These are phyloP conservation scores for Phytophthora niederhauseri DNA, from an alignment of 352 stramenopile genomes.

Conservation along the genomic window DNA sequence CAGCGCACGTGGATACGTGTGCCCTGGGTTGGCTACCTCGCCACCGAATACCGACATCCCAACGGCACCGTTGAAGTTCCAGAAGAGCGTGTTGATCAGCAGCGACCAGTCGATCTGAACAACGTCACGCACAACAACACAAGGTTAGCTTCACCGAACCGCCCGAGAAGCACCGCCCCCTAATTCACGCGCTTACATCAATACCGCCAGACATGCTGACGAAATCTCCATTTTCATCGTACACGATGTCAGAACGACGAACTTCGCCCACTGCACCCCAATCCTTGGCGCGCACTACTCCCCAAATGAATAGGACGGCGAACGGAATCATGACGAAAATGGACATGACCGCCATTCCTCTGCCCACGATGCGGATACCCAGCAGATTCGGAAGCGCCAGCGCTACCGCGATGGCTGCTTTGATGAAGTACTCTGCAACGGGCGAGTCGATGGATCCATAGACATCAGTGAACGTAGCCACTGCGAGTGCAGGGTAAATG, in stretches of 20 bases:
- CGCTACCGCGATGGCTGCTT: slow-evolving; percentile 45
- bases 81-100: slow-evolving; percentile 96
- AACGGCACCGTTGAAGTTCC: slow-evolving; percentile 95
- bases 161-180: neutral
- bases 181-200: slow-evolving; percentile 16
- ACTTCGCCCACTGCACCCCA: slow-evolving; percentile 49
- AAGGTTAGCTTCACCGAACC: slow-evolving; percentile 7
- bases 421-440: slow-evolving; percentile 47
- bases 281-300: slow-evolving; percentile 30
- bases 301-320: slow-evolving; percentile 69
- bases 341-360: slow-evolving; percentile 76
- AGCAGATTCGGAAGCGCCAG: slow-evolving; percentile 49
- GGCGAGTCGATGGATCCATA: slow-evolving; percentile 42
- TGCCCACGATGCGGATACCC: slow-evolving; percentile 70
- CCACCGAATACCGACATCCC: slow-evolving; percentile 87
- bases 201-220: slow-evolving; percentile 46
- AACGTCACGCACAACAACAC: neutral
- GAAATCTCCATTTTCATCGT: slow-evolving; percentile 42
- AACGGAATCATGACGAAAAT: slow-evolving; percentile 93
- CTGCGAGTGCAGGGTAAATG: slow-evolving; percentile 90
- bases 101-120: slow-evolving; percentile 74
- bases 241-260: slow-evolving; percentile 45
- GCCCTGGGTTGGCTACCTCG: slow-evolving; percentile 83
- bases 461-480: slow-evolving; percentile 50
- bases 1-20: slow-evolving; percentile 87